Evolutionary conservation across 2,329 filamentous ascomycete species (phyloP).

Genomic region (Zasmidium angulare): DNA sequence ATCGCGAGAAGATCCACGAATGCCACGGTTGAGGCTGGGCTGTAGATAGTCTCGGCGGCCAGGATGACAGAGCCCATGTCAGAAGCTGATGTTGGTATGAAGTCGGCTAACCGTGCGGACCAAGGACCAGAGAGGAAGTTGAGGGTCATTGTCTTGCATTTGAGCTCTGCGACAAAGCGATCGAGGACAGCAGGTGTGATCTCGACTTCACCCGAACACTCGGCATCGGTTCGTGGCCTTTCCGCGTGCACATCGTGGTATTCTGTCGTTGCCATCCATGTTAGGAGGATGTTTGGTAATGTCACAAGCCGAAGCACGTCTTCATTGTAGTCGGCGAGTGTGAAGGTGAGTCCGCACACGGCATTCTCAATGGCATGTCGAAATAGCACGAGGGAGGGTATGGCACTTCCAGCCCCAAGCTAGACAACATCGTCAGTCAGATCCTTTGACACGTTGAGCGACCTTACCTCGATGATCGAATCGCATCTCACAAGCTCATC

Average conservation of each 20-base stretch:
- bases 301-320: slow-evolving; percentile 76
- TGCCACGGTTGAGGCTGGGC: slow-evolving; percentile 65
- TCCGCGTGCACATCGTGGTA: slow-evolving; percentile 9
- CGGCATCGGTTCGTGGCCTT: neutral
- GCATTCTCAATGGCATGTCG: slow-evolving; percentile 57
- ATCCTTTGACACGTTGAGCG: neutral
- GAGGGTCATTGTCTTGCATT: slow-evolving; percentile 53
- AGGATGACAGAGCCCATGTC: slow-evolving; percentile 57
- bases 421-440: slow-evolving; percentile 34
- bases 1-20: slow-evolving; percentile 68
- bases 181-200: slow-evolving; percentile 58
- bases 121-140: slow-evolving; percentile 74
- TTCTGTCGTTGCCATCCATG: slow-evolving; percentile 50
- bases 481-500: slow-evolving; percentile 50
- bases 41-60: slow-evolving; percentile 82
- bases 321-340: slow-evolving; percentile 77
- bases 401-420: slow-evolving; percentile 76
- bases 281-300: slow-evolving; percentile 72
- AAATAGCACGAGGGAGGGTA: slow-evolving; percentile 71
- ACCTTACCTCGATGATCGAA: slow-evolving; percentile 49
- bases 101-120: slow-evolving; percentile 60
- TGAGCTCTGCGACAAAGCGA: slow-evolving; percentile 59
- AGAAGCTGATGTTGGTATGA: slow-evolving; percentile 48
- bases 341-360: slow-evolving; percentile 55
- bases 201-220: slow-evolving; percentile 59